A percentile compares a stretch with the other conserved stretches of the same genome.
phyloP scores from a whole-genome alignment of 75 land plant species.

The Ceratopteris richardii region DNA sequence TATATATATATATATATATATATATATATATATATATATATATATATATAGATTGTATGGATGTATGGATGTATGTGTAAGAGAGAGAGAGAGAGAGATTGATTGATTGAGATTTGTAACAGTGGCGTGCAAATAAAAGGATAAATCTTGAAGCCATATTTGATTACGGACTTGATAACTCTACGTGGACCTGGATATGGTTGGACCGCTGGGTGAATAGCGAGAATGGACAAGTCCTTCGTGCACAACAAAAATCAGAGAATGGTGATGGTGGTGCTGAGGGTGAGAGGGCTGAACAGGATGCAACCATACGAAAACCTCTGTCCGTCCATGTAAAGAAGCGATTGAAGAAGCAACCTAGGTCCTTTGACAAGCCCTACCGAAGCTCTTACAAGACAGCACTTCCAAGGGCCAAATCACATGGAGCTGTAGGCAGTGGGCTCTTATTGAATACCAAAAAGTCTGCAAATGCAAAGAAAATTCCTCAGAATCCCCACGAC shows the following conservation, averaged over 20 bases:
- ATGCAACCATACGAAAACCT: too few relatives aligned
- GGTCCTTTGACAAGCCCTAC: not conserved
- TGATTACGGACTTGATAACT: slow-evolving; percentile 9
- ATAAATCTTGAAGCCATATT: slow-evolving; percentile 23
- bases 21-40: too few relatives aligned
- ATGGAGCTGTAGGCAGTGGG: not conserved
- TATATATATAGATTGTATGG: too few relatives aligned
- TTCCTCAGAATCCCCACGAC: too few relatives aligned
- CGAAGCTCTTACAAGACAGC: not conserved
- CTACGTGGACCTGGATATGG: slow-evolving; percentile 21
- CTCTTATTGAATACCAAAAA: too few relatives aligned
- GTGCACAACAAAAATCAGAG: not conserved
- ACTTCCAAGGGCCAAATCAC: slow-evolving; percentile 1
- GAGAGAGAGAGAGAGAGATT: too few relatives aligned
- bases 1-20: too few relatives aligned
- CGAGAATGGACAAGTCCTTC: not conserved
- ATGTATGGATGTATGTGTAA: too few relatives aligned
- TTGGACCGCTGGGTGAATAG: slow-evolving; percentile 16
- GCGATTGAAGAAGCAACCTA: not conserved
- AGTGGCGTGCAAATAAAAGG: slow-evolving; percentile 69
- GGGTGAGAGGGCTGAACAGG: too few relatives aligned
- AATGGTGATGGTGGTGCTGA: too few relatives aligned
- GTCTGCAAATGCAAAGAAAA: too few relatives aligned
- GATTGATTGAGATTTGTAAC: slow-evolving; percentile 2
- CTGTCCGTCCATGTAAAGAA: too few relatives aligned